A percentile compares a stretch with the other conserved stretches of the same genome.
These are phyloP conservation scores for Ascocoryne sarcoides DNA, from an alignment of 2,329 filamentous ascomycete species.

Conservation along the genomic window DNA sequence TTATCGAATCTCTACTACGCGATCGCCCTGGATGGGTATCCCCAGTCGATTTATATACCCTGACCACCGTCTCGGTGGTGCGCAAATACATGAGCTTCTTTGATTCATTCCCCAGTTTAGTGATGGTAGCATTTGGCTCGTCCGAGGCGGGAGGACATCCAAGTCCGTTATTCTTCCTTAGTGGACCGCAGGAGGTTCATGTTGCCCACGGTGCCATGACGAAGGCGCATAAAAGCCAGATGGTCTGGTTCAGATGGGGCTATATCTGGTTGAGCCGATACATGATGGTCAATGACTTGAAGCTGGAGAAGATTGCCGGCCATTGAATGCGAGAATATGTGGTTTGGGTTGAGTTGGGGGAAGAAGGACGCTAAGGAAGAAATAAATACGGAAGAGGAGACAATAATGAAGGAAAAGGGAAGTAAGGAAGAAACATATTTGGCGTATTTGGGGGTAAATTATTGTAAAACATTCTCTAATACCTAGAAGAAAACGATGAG, in stretches of 20 bases:
- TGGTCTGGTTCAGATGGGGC: slow-evolving; percentile 96
- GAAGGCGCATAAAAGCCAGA: slow-evolving; percentile 83
- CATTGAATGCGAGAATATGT: neutral
- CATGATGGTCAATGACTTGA: slow-evolving; percentile 90
- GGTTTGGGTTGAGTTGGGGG: too few species aligned
- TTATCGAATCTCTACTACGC: slow-evolving; percentile 58
- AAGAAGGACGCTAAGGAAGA: too few species aligned
- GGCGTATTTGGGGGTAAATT: neutral
- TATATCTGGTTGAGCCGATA: slow-evolving; percentile 90
- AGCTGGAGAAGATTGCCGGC: slow-evolving; percentile 40
- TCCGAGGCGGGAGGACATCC: slow-evolving; percentile 41
- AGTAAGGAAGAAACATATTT: neutral
- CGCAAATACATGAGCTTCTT: slow-evolving; percentile 77
- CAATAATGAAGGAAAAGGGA: neutral
- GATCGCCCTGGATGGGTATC: slow-evolving; percentile 55
- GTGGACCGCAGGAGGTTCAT: slow-evolving; percentile 51
- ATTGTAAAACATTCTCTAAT: neutral
- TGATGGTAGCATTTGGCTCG: slow-evolving; percentile 40
- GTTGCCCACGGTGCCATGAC: slow-evolving; percentile 82
- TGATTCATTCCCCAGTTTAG: slow-evolving; percentile 65
- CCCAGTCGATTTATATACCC: slow-evolving; percentile 78
- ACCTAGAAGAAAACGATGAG: neutral
- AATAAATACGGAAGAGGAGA: neutral
- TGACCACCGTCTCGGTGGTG: slow-evolving; percentile 60
- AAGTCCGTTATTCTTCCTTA: slow-evolving; percentile 60